Conservation (phyloP, 2,329 filamentous ascomycete genomes). For the Alternaria novae-zelandiae region DNA sequence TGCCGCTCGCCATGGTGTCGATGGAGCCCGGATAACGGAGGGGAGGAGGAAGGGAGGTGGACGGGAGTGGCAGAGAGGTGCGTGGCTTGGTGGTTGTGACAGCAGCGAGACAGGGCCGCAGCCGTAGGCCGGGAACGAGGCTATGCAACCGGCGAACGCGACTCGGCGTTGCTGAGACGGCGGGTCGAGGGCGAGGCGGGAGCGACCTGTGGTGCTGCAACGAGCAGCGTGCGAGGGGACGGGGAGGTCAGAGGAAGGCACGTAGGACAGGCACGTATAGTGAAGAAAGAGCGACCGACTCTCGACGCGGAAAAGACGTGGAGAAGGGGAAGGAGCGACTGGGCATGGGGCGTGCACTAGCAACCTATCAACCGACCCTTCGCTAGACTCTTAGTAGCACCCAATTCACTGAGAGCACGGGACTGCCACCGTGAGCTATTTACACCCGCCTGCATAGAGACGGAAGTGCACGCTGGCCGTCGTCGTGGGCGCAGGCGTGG, state of each 20-base stretch:
- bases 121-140: constrained; percentile 27
- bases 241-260: constrained; percentile 30
- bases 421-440: constrained; percentile 12
- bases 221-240: constrained; percentile 25
- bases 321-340: constrained; percentile 30
- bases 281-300: constrained; percentile 31
- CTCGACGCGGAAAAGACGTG: constrained; percentile 33
- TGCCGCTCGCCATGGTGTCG: constrained; percentile 78
- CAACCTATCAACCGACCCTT: constrained; percentile 5
- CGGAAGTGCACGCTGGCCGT: background rate
- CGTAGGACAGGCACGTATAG: constrained; percentile 19
- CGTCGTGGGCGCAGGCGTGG: background rate
- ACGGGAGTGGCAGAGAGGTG: constrained; percentile 14
- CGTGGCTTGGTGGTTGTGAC: constrained; percentile 9
- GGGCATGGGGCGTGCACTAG: constrained; percentile 15
- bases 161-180: constrained; percentile 15
- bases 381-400: constrained; percentile 3
- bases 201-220: constrained; percentile 26
- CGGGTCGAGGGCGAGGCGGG: constrained; percentile 11
- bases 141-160: constrained; percentile 22
- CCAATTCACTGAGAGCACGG: constrained; percentile 13
- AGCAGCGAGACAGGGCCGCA: constrained; percentile 27
- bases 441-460: constrained; percentile 6
- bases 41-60: constrained; percentile 8
- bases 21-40: constrained; percentile 8